Evolutionary conservation across 2,329 filamentous ascomycete genomes (phyloP).

Genomic region (Graphilbum ipis-grandicollis): DNA sequence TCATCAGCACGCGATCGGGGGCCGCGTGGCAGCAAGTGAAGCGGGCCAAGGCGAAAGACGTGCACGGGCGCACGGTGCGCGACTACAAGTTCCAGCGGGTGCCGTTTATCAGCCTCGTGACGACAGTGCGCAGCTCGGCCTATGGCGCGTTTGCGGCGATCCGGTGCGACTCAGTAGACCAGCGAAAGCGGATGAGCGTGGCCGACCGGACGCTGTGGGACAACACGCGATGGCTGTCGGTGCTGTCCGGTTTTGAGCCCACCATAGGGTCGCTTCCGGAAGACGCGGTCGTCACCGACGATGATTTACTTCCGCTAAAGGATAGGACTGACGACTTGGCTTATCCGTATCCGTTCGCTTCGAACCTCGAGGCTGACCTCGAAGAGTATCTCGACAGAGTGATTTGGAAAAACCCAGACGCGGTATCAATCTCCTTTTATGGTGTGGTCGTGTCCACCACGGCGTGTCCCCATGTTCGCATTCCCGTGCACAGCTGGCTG

Average conservation of each 20-base stretch:
- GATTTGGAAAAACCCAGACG: too few species aligned
- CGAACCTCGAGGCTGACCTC: constrained; percentile 50
- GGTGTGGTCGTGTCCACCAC: constrained; percentile 34
- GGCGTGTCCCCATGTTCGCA: constrained; percentile 45
- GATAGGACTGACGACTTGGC: too few species aligned
- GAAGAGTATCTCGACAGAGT: constrained; percentile 27
- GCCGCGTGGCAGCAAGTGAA: constrained; percentile 85
- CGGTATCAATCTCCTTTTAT: too few species aligned
- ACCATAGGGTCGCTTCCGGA: constrained; percentile 3
- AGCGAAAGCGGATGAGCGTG: constrained; percentile 52
- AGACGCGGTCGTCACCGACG: constrained; percentile 17
- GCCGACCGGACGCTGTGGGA: constrained; percentile 53
- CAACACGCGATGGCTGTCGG: constrained; percentile 53
- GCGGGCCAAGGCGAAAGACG: constrained; percentile 62
- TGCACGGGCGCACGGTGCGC: constrained; percentile 21
- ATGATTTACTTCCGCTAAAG: too few species aligned
- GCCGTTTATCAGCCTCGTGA: constrained; percentile 70
- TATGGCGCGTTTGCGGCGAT: constrained; percentile 84
- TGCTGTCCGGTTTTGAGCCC: constrained; percentile 43
- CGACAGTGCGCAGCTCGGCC: constrained; percentile 69
- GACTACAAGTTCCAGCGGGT: constrained; percentile 94
- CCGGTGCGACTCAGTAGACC: constrained; percentile 68
- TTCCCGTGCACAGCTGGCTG: constrained; percentile 75
- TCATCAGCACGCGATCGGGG: constrained; percentile 81
- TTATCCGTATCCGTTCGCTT: too few species aligned